A percentile compares a stretch with the other conserved stretches of the same genome.
These are phyloP conservation scores for Citeromyces siamensis DNA, from an alignment of 1,139 yeast genomes.

Conservation along the genomic window DNA sequence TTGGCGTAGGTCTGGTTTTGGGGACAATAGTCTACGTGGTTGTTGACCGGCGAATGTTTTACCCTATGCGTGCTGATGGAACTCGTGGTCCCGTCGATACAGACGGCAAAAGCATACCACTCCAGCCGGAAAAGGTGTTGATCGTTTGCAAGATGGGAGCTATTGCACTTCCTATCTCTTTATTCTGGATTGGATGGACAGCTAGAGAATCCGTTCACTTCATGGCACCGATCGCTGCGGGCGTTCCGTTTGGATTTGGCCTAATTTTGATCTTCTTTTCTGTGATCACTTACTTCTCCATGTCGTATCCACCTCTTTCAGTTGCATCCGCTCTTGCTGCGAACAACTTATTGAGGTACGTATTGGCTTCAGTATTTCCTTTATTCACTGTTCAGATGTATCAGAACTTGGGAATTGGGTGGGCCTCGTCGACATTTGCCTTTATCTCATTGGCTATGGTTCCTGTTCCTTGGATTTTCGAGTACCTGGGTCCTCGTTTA, in stretches of 20 bases:
- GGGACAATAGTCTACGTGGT: slow-evolving; percentile 40
- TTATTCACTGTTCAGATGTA: slow-evolving; percentile 67
- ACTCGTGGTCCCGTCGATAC: slow-evolving; percentile 43
- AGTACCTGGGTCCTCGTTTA: slow-evolving; percentile 37
- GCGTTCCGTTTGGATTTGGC: slow-evolving; percentile 68
- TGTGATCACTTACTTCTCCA: slow-evolving; percentile 56
- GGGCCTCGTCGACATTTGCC: slow-evolving; percentile 73
- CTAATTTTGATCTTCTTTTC: slow-evolving; percentile 63
- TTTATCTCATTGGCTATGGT: slow-evolving; percentile 45
- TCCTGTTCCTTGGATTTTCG: slow-evolving; percentile 56
- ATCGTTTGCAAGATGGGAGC: slow-evolving; percentile 27
- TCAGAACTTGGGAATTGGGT: slow-evolving; percentile 47
- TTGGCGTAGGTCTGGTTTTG: slow-evolving; percentile 47
- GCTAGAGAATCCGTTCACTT: slow-evolving; percentile 53
- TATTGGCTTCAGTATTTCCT: slow-evolving; percentile 54
- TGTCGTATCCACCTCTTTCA: slow-evolving; percentile 61
- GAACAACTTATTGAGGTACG: slow-evolving; percentile 56
- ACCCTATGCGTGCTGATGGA: slow-evolving; percentile 52
- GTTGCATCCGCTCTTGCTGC: slow-evolving; percentile 78
- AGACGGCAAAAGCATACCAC: slow-evolving; percentile 35
- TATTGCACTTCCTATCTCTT: slow-evolving; percentile 47
- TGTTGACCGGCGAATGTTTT: slow-evolving; percentile 34
- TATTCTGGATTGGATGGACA: slow-evolving; percentile 83
- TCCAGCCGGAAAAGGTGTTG: slow-evolving; percentile 30
- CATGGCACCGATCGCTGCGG: slow-evolving; percentile 70